phyloP scores from a whole-genome alignment of 2,329 filamentous ascomycete genomes.

The Colletotrichum sp. region DNA sequence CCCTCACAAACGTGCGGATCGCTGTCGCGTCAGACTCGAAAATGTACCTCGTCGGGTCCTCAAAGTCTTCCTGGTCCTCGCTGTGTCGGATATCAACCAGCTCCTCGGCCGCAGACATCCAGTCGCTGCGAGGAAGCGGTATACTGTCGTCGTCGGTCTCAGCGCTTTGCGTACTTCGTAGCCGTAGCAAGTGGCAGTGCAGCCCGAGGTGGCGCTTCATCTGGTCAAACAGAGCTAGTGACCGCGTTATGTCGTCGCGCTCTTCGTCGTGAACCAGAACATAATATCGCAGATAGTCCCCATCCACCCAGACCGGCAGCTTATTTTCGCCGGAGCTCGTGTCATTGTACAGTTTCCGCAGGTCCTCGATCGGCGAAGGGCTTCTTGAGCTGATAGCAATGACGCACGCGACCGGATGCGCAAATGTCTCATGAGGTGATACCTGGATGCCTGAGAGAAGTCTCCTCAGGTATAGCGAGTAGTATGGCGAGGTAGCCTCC shows the following conservation, averaged over 20 bases:
- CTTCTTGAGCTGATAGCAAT: constrained; percentile 95
- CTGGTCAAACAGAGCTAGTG: constrained; percentile 90
- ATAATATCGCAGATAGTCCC: constrained; percentile 94
- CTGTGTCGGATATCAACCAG: constrained; percentile 73
- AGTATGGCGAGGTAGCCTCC: constrained; percentile 75
- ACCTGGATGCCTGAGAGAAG: constrained; percentile 81
- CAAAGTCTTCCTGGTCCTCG: constrained; percentile 73
- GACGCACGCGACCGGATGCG: constrained; percentile 91
- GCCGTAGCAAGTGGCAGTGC: constrained; percentile 88
- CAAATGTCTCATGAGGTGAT: constrained; percentile 88
- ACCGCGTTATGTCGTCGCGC: constrained; percentile 87
- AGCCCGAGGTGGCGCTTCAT: constrained; percentile 99
- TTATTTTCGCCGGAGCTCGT: constrained; percentile 79
- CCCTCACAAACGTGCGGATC: constrained; percentile 86
- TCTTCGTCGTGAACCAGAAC: constrained; percentile 97
- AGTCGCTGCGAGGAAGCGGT: constrained; percentile 80
- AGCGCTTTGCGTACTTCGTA: constrained; percentile 84
- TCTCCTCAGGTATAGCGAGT: constrained; percentile 82
- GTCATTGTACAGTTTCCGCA: constrained; percentile 82
- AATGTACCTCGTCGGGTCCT: constrained; percentile 77
- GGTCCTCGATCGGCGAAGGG: constrained; percentile 80
- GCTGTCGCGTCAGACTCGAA: constrained; percentile 92
- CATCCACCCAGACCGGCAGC: constrained; percentile 85
- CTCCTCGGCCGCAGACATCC: constrained; percentile 89
- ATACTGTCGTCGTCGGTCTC: constrained; percentile 92